Percentiles rank a stretch among this genome's conserved stretches.
phyloP scores from a whole-genome alignment of 2,329 filamentous ascomycete species.

The Rhynchosporium agropyri region DNA sequence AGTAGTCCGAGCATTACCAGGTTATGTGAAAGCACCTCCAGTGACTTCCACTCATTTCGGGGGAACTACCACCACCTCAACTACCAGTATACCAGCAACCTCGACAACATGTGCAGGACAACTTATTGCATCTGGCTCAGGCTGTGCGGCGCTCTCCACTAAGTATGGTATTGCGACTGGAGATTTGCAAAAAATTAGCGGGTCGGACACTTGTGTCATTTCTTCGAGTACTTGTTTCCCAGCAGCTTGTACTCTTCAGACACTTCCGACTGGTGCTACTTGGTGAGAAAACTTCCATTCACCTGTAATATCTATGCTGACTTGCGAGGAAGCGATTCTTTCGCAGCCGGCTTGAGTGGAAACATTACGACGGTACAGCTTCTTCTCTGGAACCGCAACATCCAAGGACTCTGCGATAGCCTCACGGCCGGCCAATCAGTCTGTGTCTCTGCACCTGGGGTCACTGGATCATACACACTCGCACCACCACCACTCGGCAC shows the following conservation, averaged over 20 bases:
- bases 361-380: slow-evolving; percentile 16
- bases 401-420: slow-evolving; percentile 13
- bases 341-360: slow-evolving; percentile 9
- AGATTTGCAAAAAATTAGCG: not conserved
- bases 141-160: slow-evolving; percentile 12
- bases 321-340: not conserved
- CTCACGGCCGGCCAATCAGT: slow-evolving; percentile 8
- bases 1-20: slow-evolving; percentile 15
- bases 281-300: not conserved
- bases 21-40: slow-evolving; percentile 13
- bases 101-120: slow-evolving; percentile 19
- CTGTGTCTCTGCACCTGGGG: slow-evolving; percentile 8
- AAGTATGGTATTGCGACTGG: slow-evolving; percentile 18
- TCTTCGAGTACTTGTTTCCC: slow-evolving; percentile 9
- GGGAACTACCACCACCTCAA: slow-evolving; percentile 5
- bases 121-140: not conserved
- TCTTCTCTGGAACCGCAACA: slow-evolving; percentile 17
- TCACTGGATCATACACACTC: slow-evolving; percentile 13
- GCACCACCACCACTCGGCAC: slow-evolving; percentile 12
- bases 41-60: slow-evolving; percentile 14
- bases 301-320: not conserved
- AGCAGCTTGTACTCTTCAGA: slow-evolving; percentile 5
- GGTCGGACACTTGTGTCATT: slow-evolving; percentile 9
- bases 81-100: not conserved
- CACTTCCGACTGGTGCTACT: slow-evolving; percentile 10